These are phyloP conservation scores for Hyaloscypha finlandica DNA, from an alignment of 495 filamentous ascomycete species.

Conservation along the genomic window DNA sequence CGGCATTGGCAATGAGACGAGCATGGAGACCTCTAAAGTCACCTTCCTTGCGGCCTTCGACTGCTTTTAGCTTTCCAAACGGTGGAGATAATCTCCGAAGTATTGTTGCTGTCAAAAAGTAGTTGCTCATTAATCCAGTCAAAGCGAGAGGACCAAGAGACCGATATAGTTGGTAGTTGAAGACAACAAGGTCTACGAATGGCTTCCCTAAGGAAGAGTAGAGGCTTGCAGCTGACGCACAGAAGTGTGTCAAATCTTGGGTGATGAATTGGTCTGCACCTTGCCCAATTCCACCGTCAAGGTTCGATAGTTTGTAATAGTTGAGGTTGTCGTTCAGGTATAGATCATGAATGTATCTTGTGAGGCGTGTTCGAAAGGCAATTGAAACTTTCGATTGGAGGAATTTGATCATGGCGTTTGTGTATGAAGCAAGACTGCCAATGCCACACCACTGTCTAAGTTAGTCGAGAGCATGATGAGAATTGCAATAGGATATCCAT, in stretches of 20 bases:
- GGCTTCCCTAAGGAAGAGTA: slow-evolving; percentile 98
- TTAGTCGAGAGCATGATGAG: slow-evolving; percentile 15
- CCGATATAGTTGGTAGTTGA: slow-evolving; percentile 94
- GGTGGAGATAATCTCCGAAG: slow-evolving; percentile 86
- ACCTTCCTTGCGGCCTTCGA: slow-evolving; percentile 90
- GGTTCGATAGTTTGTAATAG: slow-evolving; percentile 93
- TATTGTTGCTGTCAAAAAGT: slow-evolving; percentile 87
- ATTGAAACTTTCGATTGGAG: slow-evolving; percentile 98
- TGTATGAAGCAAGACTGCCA: slow-evolving; percentile 79
- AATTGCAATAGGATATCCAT: neutral
- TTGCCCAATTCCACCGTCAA: slow-evolving; percentile 91
- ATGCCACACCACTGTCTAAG: slow-evolving; percentile 53
- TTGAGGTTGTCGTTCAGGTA: slow-evolving; percentile 93
- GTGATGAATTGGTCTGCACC: slow-evolving; percentile 97
- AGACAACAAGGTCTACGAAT: slow-evolving; percentile 90
- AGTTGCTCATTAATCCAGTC: slow-evolving; percentile 83
- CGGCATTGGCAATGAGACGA: slow-evolving; percentile 91
- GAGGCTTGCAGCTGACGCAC: slow-evolving; percentile 84
- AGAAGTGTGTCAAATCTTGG: slow-evolving; percentile 94
- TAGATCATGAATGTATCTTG: slow-evolving; percentile 95
- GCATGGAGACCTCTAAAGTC: slow-evolving; percentile 91
- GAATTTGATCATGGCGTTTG: slow-evolving; percentile 97
- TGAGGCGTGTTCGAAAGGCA: slow-evolving; percentile 93
- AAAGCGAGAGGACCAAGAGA: slow-evolving; percentile 89
- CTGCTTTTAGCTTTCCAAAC: slow-evolving; percentile 94